Percentiles rank a stretch among this genome's conserved stretches.
Evolutionary conservation across 169 alveolate genomes (phyloP).

Genomic region (Eimeria zaria): DNA sequence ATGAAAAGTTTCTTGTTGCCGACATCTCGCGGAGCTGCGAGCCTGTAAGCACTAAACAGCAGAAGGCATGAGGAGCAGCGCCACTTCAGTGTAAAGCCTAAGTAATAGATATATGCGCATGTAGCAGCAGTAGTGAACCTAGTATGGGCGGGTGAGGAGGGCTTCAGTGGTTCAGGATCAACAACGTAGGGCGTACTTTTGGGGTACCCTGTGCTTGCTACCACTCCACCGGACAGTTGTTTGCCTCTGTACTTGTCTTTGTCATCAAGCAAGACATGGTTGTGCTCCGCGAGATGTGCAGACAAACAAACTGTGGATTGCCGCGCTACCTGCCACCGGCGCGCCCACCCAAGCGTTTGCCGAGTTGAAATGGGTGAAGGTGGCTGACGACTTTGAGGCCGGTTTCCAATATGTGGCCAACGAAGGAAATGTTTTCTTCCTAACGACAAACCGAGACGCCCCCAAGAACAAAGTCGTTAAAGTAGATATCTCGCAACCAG

Average conservation of each 20-base stretch:
- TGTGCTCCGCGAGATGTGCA: neutral
- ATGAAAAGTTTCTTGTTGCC: neutral
- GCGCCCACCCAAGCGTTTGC: neutral
- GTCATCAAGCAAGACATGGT: neutral
- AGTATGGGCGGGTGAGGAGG: neutral
- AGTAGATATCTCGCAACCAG: conserved; percentile 24
- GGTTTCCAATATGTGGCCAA: conserved; percentile 63
- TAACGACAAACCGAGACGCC: conserved; percentile 71
- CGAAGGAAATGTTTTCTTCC: conserved; percentile 45
- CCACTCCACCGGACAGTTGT: too few relatives aligned
- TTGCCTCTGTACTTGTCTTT: too few relatives aligned
- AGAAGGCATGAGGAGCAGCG: neutral
- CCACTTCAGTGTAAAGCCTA: neutral
- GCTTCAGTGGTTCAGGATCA: neutral
- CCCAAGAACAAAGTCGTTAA: conserved; percentile 57
- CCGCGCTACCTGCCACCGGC: neutral
- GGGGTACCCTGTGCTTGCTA: too few relatives aligned
- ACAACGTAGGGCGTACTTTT: neutral
- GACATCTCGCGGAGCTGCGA: conserved; percentile 58
- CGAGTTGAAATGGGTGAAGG: conserved; percentile 37
- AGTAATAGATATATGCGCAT: neutral
- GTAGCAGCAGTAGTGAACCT: neutral
- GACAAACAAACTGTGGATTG: conserved; percentile 75
- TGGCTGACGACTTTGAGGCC: conserved; percentile 43
- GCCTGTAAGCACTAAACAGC: conserved; percentile 8